phyloP scores from a whole-genome alignment of 352 stramenopile genomes.

The Globisporangium radiosum region DNA sequence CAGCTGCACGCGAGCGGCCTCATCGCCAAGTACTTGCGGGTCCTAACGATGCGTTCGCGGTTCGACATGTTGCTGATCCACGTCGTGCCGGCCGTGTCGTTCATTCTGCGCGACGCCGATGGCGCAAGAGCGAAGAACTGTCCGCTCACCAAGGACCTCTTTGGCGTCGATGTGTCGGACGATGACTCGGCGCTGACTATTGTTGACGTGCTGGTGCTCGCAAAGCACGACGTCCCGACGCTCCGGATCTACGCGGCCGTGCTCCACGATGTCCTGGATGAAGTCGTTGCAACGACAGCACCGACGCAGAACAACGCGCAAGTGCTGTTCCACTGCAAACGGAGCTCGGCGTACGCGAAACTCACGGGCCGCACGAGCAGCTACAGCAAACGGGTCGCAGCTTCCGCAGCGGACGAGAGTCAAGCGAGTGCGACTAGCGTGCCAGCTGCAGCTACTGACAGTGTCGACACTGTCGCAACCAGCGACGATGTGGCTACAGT shows the following conservation, averaged over 20 bases:
- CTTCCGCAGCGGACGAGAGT: constrained; percentile 1
- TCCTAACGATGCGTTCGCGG: constrained; percentile 54
- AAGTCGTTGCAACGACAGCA: constrained; percentile 52
- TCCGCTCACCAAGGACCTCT: constrained; percentile 66
- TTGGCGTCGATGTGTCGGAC: constrained; percentile 31
- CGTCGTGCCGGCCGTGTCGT: constrained; percentile 70
- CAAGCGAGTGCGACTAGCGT: constrained; percentile 14
- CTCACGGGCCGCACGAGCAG: constrained; percentile 37
- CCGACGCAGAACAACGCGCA: constrained; percentile 66
- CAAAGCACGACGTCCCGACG: constrained; percentile 55
- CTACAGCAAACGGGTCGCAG: constrained; percentile 32
- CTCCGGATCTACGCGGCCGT: constrained; percentile 73
- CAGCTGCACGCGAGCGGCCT: constrained; percentile 53
- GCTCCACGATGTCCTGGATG: constrained; percentile 71
- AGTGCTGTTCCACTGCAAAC: constrained; percentile 67
- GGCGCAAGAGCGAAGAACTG: constrained; percentile 56
- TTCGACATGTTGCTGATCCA: constrained; percentile 88
- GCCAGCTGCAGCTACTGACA: constrained; percentile 17
- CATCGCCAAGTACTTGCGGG: constrained; percentile 58
- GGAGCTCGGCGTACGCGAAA: constrained; percentile 52
- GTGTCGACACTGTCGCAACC: neutral
- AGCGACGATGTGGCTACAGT: neutral
- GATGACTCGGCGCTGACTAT: constrained; percentile 41
- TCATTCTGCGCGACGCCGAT: constrained; percentile 71
- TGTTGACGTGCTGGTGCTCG: constrained; percentile 44